These are phyloP conservation scores for Gyromitra esculenta DNA, from an alignment of 2,329 filamentous ascomycete species.

Conservation along the genomic window DNA sequence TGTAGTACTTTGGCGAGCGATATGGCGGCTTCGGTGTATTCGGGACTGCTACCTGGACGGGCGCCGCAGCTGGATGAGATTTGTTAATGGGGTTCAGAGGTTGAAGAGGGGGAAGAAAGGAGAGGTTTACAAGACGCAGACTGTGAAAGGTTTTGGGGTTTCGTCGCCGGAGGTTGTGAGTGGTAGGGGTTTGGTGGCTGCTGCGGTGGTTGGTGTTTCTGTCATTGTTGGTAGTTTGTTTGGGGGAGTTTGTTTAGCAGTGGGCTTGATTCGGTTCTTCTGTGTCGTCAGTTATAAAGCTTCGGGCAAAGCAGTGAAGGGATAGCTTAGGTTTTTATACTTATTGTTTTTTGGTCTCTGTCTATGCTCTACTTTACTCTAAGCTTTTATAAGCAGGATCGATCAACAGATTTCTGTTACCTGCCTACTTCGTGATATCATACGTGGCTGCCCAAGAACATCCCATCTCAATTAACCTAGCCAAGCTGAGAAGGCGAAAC, in stretches of 20 bases:
- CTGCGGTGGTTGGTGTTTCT: neutral
- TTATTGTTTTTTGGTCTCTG: too few species aligned
- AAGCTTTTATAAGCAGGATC: neutral
- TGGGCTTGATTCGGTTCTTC: neutral
- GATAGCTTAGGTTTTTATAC: neutral
- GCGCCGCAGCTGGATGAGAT: slow-evolving; percentile 76
- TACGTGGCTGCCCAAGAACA: slow-evolving; percentile 4
- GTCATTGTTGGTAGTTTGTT: neutral
- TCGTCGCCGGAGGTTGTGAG: slow-evolving; percentile 33
- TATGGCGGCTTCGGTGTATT: slow-evolving; percentile 80
- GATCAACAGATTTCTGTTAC: neutral
- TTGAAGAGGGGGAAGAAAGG: slow-evolving; percentile 32
- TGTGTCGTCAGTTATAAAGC: neutral
- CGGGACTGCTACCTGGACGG: slow-evolving; percentile 74
- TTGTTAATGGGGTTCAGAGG: slow-evolving; percentile 33
- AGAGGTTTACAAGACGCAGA: slow-evolving; percentile 81
- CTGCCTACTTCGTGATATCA: slow-evolving; percentile 4
- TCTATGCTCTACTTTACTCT: neutral
- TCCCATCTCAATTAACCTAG: neutral
- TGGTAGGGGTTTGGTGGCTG: neutral
- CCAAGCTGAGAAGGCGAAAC: neutral
- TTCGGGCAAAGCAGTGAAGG: neutral
- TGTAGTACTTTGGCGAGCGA: slow-evolving; percentile 78
- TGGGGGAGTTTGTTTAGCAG: neutral
- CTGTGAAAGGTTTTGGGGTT: slow-evolving; percentile 67